Base-by-base conservation (phyloP, 2,329 filamentous ascomycete genomes). In the Fusarium graminum region DNA sequence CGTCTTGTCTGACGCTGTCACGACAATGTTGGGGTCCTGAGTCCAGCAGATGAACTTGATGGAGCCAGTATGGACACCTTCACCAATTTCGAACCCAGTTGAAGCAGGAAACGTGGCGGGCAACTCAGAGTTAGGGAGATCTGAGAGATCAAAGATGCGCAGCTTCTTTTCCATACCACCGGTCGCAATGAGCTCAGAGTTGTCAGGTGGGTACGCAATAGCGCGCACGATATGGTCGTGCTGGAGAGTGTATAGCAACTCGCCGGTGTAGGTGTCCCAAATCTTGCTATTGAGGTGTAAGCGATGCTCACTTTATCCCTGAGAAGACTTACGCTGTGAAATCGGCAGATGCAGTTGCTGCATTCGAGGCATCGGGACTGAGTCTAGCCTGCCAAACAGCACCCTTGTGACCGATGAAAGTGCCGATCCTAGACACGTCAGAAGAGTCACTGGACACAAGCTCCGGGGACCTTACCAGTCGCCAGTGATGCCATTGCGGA, bases 21-120 rank as follows among this genome's bases (percentile, higher is more conserved):
- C 91, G 57, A 99, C 83, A 65, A 94, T 88, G 73, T 95, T 97
- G 49, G 92, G 91, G 73, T 97, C 92, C 59, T 88, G 87, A 51
- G 93, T 92, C 95, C 95, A 99, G 63, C 97, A 92, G 63, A 99
- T 96, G 58, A 93, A 94, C 79, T 97, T 98, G 84, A 99, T 98
- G 30, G 92, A 92, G 44, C 91, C 92, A 16, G 86, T 89, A 77
- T 99, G 95, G 13, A 91, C 85, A 34, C 92, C 92, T 8, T 90
- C 85, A 19, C 93, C 95, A 69, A 99, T 94, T 77, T 98, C 95
- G 74, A 94, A 95, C 63, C 90, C 87, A 28, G 80, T 87, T 2
- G 89, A 86, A 2, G 89, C 83, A 7, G 85, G 80, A 39, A 90
- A 83, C 1, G 82, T 82, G 36, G 82, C 75, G 25, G 83, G 76